These are phyloP conservation scores for Colletotrichum sp. DNA, from an alignment of 2,329 filamentous ascomycete species.

Conservation along the genomic window DNA sequence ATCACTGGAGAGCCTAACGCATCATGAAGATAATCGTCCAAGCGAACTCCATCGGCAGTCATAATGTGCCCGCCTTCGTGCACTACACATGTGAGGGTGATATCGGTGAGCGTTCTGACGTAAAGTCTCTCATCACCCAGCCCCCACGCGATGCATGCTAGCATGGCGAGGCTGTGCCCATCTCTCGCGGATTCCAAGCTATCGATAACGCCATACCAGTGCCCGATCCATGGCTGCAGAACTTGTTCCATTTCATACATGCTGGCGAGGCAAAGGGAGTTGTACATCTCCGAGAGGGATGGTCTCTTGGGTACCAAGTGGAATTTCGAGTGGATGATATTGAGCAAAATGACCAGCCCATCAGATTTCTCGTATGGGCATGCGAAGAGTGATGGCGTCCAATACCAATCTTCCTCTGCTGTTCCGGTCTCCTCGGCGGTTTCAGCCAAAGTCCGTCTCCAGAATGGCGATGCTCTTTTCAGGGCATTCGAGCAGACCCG, in stretches of 20 bases:
- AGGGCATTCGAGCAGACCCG: conserved; percentile 8
- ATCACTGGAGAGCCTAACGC: conserved; percentile 6
- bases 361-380: conserved; percentile 2
- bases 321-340: conserved; percentile 7
- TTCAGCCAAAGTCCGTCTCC: background rate
- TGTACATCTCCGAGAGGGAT: background rate
- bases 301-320: background rate
- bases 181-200: background rate
- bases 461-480: conserved; percentile 10
- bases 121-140: conserved; percentile 10
- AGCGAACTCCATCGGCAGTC: background rate
- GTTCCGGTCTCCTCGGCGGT: background rate
- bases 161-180: background rate
- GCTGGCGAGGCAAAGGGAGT: conserved; percentile 5
- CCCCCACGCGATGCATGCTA: conserved; percentile 1
- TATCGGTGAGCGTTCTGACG: background rate
- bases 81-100: background rate
- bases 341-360: conserved; percentile 2
- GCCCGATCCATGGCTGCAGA: conserved; percentile 9
- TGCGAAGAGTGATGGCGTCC: background rate
- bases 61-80: background rate
- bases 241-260: conserved; percentile 9
- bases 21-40: conserved; percentile 3
- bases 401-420: background rate
- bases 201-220: background rate